Percentiles rank a stretch among this genome's conserved stretches.
These are phyloP conservation scores for Magnusiomyces paraingens DNA, from an alignment of 1,139 yeast genomes.

Conservation along the genomic window DNA sequence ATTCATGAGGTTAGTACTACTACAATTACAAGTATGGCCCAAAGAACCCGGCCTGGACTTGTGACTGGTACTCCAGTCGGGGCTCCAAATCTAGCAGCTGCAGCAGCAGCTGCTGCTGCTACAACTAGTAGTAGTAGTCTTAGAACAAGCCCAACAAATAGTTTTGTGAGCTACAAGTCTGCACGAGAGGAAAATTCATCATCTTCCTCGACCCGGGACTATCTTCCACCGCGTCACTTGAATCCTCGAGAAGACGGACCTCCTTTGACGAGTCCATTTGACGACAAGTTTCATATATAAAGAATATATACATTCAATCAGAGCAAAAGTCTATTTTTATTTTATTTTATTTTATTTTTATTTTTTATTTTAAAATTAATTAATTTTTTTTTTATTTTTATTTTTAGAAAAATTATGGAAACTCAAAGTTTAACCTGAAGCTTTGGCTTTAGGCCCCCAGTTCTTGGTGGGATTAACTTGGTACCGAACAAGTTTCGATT, in stretches of 20 bases:
- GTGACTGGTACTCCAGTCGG: no score
- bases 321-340: neutral
- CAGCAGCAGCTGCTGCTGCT: no score
- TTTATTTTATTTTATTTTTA: neutral
- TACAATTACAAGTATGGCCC: no score
- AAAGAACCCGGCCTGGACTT: no score
- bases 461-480: constrained; percentile 89
- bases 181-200: neutral
- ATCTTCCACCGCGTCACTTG: no score
- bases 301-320: neutral
- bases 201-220: neutral
- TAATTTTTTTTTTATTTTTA: neutral
- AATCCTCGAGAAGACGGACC: no score
- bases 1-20: no score
- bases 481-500: constrained; percentile 72
- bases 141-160: neutral
- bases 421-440: constrained; percentile 15
- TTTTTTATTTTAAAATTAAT: neutral
- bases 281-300: neutral
- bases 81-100: no score
- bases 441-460: constrained; percentile 88
- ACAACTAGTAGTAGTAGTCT: no score
- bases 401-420: neutral
- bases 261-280: constrained; percentile 2
- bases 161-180: neutral